Evolutionary conservation across 192 early-diverging fungal species (phyloP).

Genomic region (Podila epigama): DNA sequence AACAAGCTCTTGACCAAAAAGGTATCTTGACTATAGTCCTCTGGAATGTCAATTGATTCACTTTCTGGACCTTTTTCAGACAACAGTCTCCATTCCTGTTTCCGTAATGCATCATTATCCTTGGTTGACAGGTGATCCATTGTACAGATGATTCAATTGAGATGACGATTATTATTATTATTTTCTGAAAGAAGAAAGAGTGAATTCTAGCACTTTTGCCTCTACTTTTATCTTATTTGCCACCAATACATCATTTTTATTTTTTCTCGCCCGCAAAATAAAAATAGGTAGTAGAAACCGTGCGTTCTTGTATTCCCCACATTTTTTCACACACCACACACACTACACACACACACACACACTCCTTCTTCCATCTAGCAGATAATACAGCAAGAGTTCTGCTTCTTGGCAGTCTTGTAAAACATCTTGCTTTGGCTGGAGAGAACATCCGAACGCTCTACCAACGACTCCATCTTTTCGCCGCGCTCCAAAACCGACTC

Average conservation of each 20-base stretch:
- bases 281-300: background rate
- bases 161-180: background rate
- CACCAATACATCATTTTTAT: too few relatives aligned
- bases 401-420: constrained; percentile 94
- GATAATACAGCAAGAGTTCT: constrained; percentile 75
- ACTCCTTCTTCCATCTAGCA: too few relatives aligned
- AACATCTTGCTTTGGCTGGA: constrained; percentile 94
- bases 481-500: constrained; percentile 85
- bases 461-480: constrained; percentile 86
- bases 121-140: constrained; percentile 22
- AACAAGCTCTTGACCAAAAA: constrained; percentile 33
- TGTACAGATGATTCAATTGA: background rate
- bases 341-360: background rate
- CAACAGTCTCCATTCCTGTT: constrained; percentile 29
- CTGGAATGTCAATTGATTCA: background rate
- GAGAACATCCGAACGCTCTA: constrained; percentile 82
- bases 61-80: background rate
- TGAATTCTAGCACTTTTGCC: too few relatives aligned
- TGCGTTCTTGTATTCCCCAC: background rate
- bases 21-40: constrained; percentile 12
- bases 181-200: too few relatives aligned
- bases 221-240: too few relatives aligned
- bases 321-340: background rate
- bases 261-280: too few relatives aligned
- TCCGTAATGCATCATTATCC: constrained; percentile 31